Evolutionary conservation across 2,329 filamentous ascomycete species (phyloP).

Genomic region (Endothia cerciana): DNA sequence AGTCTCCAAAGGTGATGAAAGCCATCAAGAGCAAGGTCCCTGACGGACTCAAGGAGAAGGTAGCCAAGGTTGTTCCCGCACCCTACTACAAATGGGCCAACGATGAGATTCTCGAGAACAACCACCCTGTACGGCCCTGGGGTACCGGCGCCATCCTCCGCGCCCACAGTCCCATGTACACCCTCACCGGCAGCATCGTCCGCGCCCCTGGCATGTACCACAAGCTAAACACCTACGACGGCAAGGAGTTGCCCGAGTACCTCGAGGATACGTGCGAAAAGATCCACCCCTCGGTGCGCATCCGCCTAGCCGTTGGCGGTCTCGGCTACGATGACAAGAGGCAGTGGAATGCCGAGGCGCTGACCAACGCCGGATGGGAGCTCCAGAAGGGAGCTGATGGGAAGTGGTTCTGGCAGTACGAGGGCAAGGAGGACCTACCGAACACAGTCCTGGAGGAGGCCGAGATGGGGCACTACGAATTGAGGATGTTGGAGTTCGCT

Average conservation of each 20-base stretch:
- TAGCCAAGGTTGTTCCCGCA: conserved; percentile 9
- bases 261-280: conserved; percentile 59
- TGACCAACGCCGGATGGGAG: conserved; percentile 47
- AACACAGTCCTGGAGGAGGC: conserved; percentile 56
- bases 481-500: conserved; percentile 50
- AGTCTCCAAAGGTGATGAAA: conserved; percentile 15
- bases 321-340: conserved; percentile 53
- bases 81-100: conserved; percentile 46
- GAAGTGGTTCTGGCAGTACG: conserved; percentile 60
- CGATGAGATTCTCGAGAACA: conserved; percentile 51
- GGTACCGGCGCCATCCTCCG: conserved; percentile 50
- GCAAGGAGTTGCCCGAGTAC: conserved; percentile 42
- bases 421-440: conserved; percentile 47
- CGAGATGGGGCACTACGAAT: conserved; percentile 56
- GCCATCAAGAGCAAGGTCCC: conserved; percentile 18
- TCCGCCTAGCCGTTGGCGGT: conserved; percentile 55
- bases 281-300: conserved; percentile 57
- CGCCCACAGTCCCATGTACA: conserved; percentile 46
- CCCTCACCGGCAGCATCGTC: conserved; percentile 46
- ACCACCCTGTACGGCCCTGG: conserved; percentile 54
- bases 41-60: conserved; percentile 18
- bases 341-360: conserved; percentile 51
- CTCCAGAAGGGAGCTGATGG: conserved; percentile 41
- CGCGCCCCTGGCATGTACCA: conserved; percentile 54
- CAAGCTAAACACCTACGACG: conserved; percentile 47